phyloP scores from a whole-genome alignment of 2,329 filamentous ascomycete genomes.

The Aspergillus eucalypticola region DNA sequence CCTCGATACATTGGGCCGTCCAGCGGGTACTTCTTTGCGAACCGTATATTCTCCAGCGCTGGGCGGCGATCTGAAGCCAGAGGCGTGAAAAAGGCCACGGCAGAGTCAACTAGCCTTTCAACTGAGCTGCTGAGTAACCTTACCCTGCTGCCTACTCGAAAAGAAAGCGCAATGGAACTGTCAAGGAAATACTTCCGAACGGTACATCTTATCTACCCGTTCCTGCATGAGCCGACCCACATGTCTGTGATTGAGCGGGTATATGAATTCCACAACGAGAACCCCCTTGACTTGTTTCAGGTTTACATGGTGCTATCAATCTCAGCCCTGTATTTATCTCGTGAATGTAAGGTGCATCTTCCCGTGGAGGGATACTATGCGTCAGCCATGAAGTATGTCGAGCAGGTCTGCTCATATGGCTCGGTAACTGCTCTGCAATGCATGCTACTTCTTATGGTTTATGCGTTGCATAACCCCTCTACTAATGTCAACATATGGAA shows the following conservation, averaged over 20 bases:
- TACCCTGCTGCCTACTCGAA: constrained; percentile 29
- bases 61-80: constrained; percentile 24
- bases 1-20: constrained; percentile 57
- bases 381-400: constrained; percentile 50
- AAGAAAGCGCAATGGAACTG: constrained; percentile 45
- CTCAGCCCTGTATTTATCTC: constrained; percentile 49
- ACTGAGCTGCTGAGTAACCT: constrained; percentile 32
- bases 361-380: constrained; percentile 53
- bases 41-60: constrained; percentile 48
- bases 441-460: constrained; percentile 46
- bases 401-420: constrained; percentile 51
- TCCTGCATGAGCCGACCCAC: constrained; percentile 51
- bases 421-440: constrained; percentile 55
- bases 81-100: constrained; percentile 2
- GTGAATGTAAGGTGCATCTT: constrained; percentile 46
- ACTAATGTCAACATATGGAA: constrained; percentile 56
- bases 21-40: constrained; percentile 56
- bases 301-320: constrained; percentile 58
- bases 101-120: constrained; percentile 25
- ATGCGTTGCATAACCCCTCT: constrained; percentile 54
- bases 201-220: constrained; percentile 53
- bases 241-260: constrained; percentile 36
- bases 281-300: constrained; percentile 47
- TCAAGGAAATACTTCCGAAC: constrained; percentile 52
- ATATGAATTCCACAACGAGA: constrained; percentile 31